A percentile compares a stretch with the other conserved stretches of the same genome.
phyloP scores from a whole-genome alignment of 441 rosid genomes.

The Mallotus japonicus region DNA sequence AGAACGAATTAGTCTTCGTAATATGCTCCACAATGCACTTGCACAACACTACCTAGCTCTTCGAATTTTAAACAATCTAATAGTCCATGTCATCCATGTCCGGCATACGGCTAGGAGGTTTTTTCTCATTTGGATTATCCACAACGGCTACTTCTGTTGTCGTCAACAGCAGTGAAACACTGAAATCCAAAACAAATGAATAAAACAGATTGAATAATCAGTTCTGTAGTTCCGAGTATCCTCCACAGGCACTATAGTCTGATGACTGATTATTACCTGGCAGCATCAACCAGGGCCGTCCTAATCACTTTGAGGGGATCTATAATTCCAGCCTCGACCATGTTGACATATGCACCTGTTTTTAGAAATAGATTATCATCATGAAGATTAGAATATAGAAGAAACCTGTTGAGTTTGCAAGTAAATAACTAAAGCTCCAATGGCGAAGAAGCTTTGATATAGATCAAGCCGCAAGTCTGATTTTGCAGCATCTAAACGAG shows the following conservation, averaged over 20 bases:
- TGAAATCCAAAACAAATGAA: slow-evolving; percentile 34
- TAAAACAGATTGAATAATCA: neutral
- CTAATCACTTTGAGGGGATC: slow-evolving; percentile 88
- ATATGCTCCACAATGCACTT: neutral
- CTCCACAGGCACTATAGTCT: neutral
- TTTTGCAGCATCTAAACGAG: slow-evolving; percentile 11
- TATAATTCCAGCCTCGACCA: slow-evolving; percentile 84
- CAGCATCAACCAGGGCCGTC: slow-evolving; percentile 85
- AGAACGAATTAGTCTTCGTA: neutral
- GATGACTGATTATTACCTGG: slow-evolving; percentile 49
- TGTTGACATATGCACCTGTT: slow-evolving; percentile 72
- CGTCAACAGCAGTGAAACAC: slow-evolving; percentile 77
- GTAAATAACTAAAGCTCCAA: neutral
- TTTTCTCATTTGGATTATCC: slow-evolving; percentile 47
- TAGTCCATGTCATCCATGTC: slow-evolving; percentile 57
- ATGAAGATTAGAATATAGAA: slow-evolving; percentile 1
- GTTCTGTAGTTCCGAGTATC: neutral
- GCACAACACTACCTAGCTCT: neutral
- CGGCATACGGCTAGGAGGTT: slow-evolving; percentile 68
- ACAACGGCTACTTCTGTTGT: slow-evolving; percentile 76
- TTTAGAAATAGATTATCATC: neutral
- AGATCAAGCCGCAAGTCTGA: neutral
- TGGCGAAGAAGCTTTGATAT: neutral
- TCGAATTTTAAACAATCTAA: slow-evolving; percentile 21
- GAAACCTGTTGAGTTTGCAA: neutral